These are phyloP conservation scores for Nakazawaea holstii DNA, from an alignment of 805 yeast genomes.

Conservation along the genomic window DNA sequence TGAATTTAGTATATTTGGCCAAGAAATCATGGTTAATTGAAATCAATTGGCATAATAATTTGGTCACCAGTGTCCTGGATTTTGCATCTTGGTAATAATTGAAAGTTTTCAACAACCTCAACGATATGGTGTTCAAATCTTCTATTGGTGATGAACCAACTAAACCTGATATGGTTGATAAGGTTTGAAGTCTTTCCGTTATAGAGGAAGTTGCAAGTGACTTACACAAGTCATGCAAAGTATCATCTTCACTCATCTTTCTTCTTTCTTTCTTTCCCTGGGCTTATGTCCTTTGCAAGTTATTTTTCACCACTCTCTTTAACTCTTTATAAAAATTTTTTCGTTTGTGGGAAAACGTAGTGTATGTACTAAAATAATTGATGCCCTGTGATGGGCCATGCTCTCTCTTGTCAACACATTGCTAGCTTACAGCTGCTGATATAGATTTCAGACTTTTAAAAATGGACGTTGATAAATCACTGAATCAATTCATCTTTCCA, in stretches of 20 bases:
- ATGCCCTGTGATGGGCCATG: no score
- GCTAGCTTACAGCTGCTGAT: no score
- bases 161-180: neutral
- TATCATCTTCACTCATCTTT: neutral
- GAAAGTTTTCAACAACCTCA: conserved; percentile 40
- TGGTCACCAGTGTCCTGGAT: conserved; percentile 38
- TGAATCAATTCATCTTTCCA: no score
- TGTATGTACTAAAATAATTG: no score
- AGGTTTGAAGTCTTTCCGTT: neutral
- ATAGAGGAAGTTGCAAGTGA: conserved; percentile 1
- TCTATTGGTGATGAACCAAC: conserved; percentile 8
- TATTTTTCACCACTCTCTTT: no score
- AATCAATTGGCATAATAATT: conserved; percentile 33
- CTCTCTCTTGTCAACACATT: no score
- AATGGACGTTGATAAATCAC: no score
- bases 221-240: conserved; percentile 2
- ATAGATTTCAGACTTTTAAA: no score
- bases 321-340: no score
- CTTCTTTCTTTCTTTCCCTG: no score
- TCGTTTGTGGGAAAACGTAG: no score
- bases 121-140: conserved; percentile 25
- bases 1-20: conserved; percentile 32
- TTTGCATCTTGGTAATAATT: conserved; percentile 43
- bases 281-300: no score
- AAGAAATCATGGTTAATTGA: conserved; percentile 26